Evolutionary conservation across 495 filamentous ascomycete species (phyloP), one percentile per base, ranked within the genome.

Genomic region (Aspergillus asperescens): DNA sequence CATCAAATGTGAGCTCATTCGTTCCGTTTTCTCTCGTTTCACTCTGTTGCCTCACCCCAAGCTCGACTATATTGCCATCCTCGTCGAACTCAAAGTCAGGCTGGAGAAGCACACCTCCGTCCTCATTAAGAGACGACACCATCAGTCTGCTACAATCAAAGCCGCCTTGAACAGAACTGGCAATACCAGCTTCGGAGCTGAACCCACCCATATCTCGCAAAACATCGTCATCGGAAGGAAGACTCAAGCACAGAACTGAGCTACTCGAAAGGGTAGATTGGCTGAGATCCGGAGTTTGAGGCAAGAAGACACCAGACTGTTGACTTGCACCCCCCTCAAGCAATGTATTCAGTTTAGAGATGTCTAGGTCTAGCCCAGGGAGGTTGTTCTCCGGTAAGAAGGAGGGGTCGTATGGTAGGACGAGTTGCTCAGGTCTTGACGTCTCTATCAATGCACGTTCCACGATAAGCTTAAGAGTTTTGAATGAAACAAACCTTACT

Each of bases 401-500:
- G n/a, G 81, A 78, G 5, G 90, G 90, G 64, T 97, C 93, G 55
- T 98, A 89, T 18, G 77, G 70, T 4, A 96, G 75, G 12, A 90
- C 65, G 39, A 96, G 81, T 55, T 89, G 87, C 38, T 87, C 86
- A 18, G 84, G 85, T 53, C 92, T n/a, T 96, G 6, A 27, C 16
- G 1, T 28, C 25, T 50, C 18, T 8, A 50, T 13, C 15, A 18
- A 5, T 34, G 19, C 15, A 35, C 13, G 18, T 5, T 8, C 10
- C 18, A 18, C 19, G 15, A 12, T 2, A 40, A 1, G 37, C n/a
- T 20, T 16, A 13, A 16, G 18, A 13, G 32, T 15, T 16, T 15
- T 18, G 20, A 0, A 18, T 4, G 23, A 37, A 22, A 68, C 73
- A 62, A 65, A 94, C 92, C 79, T 87, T 13, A 81, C 71, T 61